Percentiles rank a stretch among this genome's conserved stretches.
Evolutionary conservation across 2,329 filamentous ascomycete genomes (phyloP).

Genomic region (Sodiomyces alkalinus): DNA sequence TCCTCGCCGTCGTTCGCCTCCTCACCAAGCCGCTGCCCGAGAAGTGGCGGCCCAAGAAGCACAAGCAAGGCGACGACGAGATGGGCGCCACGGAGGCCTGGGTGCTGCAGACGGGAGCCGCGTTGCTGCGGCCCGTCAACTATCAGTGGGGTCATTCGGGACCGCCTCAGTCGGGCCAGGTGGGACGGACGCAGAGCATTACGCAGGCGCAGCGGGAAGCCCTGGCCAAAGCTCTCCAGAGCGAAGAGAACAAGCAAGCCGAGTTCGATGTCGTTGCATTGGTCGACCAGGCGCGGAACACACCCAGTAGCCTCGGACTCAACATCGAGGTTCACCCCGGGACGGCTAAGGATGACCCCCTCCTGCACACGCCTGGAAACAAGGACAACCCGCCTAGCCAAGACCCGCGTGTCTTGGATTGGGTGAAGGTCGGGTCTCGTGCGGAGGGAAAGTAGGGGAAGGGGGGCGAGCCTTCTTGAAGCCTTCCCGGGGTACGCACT

Average conservation of each 20-base stretch:
- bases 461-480: no score
- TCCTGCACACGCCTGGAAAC: constrained; percentile 14
- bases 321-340: constrained; percentile 23
- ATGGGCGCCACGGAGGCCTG: constrained; percentile 9
- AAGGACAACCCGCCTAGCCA: constrained; percentile 23
- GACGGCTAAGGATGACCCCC: constrained; percentile 23
- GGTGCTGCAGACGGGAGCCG: constrained; percentile 11
- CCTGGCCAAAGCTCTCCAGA: constrained; percentile 4
- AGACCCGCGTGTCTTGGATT: constrained; percentile 16
- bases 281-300: constrained; percentile 5
- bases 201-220: constrained; percentile 10
- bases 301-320: constrained; percentile 3
- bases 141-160: constrained; percentile 10
- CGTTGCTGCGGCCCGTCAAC: constrained; percentile 10
- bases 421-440: constrained; percentile 4
- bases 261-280: constrained; percentile 7
- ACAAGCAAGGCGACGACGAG: constrained; percentile 5
- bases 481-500: no score
- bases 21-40: constrained; percentile 7
- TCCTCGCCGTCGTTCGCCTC: constrained; percentile 10
- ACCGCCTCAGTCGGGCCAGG: constrained; percentile 5
- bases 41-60: constrained; percentile 8
- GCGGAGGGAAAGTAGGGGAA: neutral
- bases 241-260: constrained; percentile 3
- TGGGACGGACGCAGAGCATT: constrained; percentile 8